Base-by-base conservation (phyloP, 768 basidiomycete genomes). In the Tylopilus plumbeoviolaceoides region DNA sequence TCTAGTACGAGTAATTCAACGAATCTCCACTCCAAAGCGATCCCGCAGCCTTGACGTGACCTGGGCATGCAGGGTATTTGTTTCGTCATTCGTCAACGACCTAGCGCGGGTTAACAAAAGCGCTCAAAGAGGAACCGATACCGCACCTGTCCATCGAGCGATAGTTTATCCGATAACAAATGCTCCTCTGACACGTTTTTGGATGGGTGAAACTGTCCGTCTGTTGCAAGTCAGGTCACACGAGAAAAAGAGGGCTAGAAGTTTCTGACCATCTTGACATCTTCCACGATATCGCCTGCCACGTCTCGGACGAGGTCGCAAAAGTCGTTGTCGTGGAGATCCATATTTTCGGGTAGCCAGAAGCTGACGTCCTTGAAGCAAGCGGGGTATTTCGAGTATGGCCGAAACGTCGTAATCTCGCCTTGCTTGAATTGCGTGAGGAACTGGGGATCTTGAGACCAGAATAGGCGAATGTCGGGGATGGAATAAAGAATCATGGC, bases 401-500 rank as follows among this genome's bases (percentile, higher is more conserved):
- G 83, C 63, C 84, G 83, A 79, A 98, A 99, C 1, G 82, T 79
- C 11, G 78, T 81, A 59, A 99, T 89, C 54, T 83, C 70, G 9
- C 87, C 91, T 41, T 80, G 74, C 38, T 76, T 70, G 70, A 99
- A 99, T 62, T 99, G 97, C 12, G 81, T 78, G 25, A 87, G 73
- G 78, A 99, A 99, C 12, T 95, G 85, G 17, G 79, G 62, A 63
- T 99, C 97, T 45, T 73, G 71, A 2, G 94, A 94, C 97, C 97
- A 99, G 78, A 99, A 99, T 14, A 99, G 76, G 17, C 97, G 88
- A 66, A 99, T 98, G 69, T 99, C 97, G 9, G 95, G 97, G 48
- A 99, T 95, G 14, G 86, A 87, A 73, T 87, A 98, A 44, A 99
- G 82, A 55, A 98, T 84, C 97, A 99, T 99, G 15, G 95, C 93